These are phyloP conservation scores for Colletotrichum sp. DNA, from an alignment of 2,329 filamentous ascomycete genomes.

Conservation along the genomic window DNA sequence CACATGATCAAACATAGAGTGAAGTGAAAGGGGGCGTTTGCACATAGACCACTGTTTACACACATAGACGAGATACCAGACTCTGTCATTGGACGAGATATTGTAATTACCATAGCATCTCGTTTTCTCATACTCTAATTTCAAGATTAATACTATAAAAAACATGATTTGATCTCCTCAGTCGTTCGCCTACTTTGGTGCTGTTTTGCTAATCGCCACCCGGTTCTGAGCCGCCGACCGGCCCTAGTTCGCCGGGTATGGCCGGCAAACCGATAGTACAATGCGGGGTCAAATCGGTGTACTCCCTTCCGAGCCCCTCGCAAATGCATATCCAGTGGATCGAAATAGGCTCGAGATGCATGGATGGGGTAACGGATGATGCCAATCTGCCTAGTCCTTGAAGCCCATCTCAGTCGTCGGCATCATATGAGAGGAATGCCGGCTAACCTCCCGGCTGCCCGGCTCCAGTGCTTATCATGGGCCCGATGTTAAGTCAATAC, in stretches of 20 bases:
- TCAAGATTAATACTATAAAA: background rate
- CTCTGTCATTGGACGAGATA: background rate
- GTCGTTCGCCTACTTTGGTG: accelerated
- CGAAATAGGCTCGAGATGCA: background rate
- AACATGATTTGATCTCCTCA: background rate
- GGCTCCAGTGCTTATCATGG: background rate
- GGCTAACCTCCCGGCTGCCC: background rate
- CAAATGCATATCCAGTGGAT: background rate
- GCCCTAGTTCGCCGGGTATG: background rate
- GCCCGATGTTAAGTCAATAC: accelerated
- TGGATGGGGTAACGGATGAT: background rate
- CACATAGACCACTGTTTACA: background rate
- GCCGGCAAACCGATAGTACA: background rate
- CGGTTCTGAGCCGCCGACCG: background rate
- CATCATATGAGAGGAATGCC: background rate
- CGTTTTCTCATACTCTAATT: background rate
- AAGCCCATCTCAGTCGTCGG: background rate
- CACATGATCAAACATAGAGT: background rate
- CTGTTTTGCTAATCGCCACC: background rate
- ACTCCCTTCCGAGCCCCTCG: background rate
- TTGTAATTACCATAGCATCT: background rate
- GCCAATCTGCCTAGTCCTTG: background rate
- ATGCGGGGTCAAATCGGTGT: background rate
- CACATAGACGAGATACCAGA: background rate
- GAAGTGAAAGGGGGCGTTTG: background rate